Percentiles rank a stretch among this genome's conserved stretches.
Evolutionary conservation across 805 yeast genomes (phyloP).

Genomic region (Wickerhamomyces bisporus): DNA sequence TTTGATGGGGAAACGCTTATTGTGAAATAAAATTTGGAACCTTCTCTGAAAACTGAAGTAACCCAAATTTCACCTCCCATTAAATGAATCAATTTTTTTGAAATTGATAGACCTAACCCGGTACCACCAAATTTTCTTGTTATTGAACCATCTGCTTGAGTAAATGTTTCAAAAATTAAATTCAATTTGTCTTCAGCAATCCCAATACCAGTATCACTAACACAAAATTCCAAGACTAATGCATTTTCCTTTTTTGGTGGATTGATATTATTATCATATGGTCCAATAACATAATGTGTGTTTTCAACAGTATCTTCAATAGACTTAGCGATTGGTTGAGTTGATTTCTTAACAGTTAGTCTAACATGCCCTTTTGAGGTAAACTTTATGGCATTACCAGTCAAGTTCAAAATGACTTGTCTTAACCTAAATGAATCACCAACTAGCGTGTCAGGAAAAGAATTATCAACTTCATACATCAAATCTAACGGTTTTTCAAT

Average conservation of each 20-base stretch:
- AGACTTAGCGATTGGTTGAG: slow-evolving; percentile 17
- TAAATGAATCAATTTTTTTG: slow-evolving; percentile 78
- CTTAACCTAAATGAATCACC: slow-evolving; percentile 88
- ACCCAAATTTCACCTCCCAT: slow-evolving; percentile 97
- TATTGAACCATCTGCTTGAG: slow-evolving; percentile 93
- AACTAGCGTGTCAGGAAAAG: slow-evolving; percentile 80
- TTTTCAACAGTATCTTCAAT: slow-evolving; percentile 21
- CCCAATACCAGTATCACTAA: slow-evolving; percentile 88
- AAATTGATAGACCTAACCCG: slow-evolving; percentile 82
- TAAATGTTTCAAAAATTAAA: slow-evolving; percentile 81
- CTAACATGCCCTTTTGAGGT: slow-evolving; percentile 81
- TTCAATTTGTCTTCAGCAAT: slow-evolving; percentile 81
- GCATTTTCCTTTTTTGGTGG: slow-evolving; percentile 23
- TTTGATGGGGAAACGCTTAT: slow-evolving; percentile 71
- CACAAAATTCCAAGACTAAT: slow-evolving; percentile 73
- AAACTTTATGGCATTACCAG: slow-evolving; percentile 87
- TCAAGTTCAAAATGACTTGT: slow-evolving; percentile 80
- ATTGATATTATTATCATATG: slow-evolving; percentile 17
- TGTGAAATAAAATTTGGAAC: slow-evolving; percentile 80
- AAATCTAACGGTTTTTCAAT: slow-evolving; percentile 80
- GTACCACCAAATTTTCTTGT: slow-evolving; percentile 93
- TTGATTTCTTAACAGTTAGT: slow-evolving; percentile 62
- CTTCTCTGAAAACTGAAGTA: slow-evolving; percentile 70
- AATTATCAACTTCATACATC: slow-evolving; percentile 75
- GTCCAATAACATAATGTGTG: slow-evolving; percentile 25